Base-by-base conservation (phyloP, 257 asterid genomes). In the Fraxinus quadrangulata region DNA sequence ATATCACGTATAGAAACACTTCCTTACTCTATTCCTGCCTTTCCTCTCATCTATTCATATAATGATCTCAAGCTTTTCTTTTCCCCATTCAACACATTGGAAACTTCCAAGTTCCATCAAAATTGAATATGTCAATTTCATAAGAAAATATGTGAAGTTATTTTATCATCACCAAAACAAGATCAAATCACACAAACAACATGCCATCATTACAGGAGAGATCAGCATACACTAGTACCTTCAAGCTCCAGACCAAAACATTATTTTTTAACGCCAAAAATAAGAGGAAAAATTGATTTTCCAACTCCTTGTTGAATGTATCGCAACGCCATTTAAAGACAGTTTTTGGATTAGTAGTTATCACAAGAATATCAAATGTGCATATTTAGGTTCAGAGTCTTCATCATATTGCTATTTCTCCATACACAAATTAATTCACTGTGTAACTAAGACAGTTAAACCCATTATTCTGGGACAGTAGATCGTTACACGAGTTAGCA, bases 41-140 rank as follows among this genome's bases (percentile, higher is more conserved):
- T 54, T n/a, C 19, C 34, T 77, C 71, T 36, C 40, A 54, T 66
- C 23, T 65, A 77, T 40, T 3, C 74, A 74, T 71, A 39, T 40
- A 36, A 26, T 6, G 45, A 47, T 54, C 59, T 24, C 51, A 28
- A 61, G 31, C 30, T 23, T 28, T 67, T 30, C 61, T 42, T 17
- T 66, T 67, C 37, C 6, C 67, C 19, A 40, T 39, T 33, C 40
- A 67, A 67, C n/a, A 4, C 67, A 65, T 67, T 67, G 56, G 26
- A 71, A 31, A 19, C 31, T 61, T 21, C 67, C 33, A 23, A 23
- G 67, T 61, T 24, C 30, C 67, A 61, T 21, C 67, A 26, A 45
- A 75, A 67, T 26, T 33, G 70, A 36, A 61, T 33, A 17, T 61
- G 61, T 30, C 26, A 40, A 65, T 40, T 21, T 65, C 54, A 75